phyloP scores from a whole-genome alignment of 2,329 filamentous ascomycete genomes.

The Colletotrichum chrysophilum region DNA sequence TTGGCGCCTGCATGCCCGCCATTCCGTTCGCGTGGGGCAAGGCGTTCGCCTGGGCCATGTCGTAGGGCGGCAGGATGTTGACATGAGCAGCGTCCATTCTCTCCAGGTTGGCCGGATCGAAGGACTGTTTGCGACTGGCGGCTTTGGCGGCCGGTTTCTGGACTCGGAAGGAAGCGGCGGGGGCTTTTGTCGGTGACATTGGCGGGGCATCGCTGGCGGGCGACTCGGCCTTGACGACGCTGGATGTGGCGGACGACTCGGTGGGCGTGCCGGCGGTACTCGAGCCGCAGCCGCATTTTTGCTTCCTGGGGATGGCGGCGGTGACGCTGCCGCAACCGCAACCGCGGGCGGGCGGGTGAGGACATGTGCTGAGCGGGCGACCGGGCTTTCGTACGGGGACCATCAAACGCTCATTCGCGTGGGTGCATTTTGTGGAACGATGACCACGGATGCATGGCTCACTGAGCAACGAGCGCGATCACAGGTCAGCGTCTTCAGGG shows the following conservation, averaged over 20 bases:
- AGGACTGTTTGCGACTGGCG: slow-evolving; percentile 50
- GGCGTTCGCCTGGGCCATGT: slow-evolving; percentile 16
- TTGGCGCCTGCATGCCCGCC: slow-evolving; percentile 20
- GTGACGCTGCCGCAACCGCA: slow-evolving; percentile 70
- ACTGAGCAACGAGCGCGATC: slow-evolving; percentile 42
- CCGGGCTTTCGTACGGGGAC: slow-evolving; percentile 75
- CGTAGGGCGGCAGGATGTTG: slow-evolving; percentile 48
- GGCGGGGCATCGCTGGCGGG: slow-evolving; percentile 34
- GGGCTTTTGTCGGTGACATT: slow-evolving; percentile 37
- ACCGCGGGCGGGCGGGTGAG: slow-evolving; percentile 65
- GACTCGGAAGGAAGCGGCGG: slow-evolving; percentile 46
- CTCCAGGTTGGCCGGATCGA: slow-evolving; percentile 52
- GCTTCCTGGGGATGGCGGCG: slow-evolving; percentile 64
- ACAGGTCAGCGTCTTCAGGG: slow-evolving; percentile 22
- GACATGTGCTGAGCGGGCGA: slow-evolving; percentile 71
- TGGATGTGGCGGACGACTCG: slow-evolving; percentile 9
- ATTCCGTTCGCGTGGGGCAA: slow-evolving; percentile 24
- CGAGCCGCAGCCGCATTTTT: slow-evolving; percentile 58
- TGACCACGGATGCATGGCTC: slow-evolving; percentile 79
- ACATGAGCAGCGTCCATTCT: slow-evolving; percentile 59
- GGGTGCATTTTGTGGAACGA: slow-evolving; percentile 76
- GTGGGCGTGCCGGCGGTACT: slow-evolving; percentile 25
- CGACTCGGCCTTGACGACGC: slow-evolving; percentile 26
- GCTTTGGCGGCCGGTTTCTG: slow-evolving; percentile 47
- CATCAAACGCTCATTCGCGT: slow-evolving; percentile 70